phyloP scores from a whole-genome alignment of 2,329 filamentous ascomycete species.

The Leptographium procerum region DNA sequence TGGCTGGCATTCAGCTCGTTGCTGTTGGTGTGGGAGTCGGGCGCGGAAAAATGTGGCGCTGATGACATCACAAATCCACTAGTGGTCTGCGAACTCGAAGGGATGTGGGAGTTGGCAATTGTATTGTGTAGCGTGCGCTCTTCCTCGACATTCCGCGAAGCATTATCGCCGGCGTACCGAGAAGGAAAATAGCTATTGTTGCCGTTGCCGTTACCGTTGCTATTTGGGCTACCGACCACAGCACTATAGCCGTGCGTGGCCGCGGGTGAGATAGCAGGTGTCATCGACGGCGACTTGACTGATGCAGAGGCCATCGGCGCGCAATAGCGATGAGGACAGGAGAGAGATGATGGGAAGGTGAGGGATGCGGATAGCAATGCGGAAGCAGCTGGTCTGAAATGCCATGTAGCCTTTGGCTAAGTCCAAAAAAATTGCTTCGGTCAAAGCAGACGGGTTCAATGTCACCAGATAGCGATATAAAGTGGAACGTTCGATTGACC shows the following conservation, averaged over 20 bases:
- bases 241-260: background rate
- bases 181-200: background rate
- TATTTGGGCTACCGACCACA: background rate
- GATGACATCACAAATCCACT: constrained; percentile 7
- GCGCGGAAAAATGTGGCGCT: constrained; percentile 6
- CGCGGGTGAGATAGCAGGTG: background rate
- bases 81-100: constrained; percentile 16
- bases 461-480: background rate
- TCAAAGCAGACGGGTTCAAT: background rate
- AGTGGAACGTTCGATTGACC: background rate
- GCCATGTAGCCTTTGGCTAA: background rate
- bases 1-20: constrained; percentile 7
- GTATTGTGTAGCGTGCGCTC: constrained; percentile 26
- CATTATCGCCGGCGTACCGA: background rate
- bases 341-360: background rate
- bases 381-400: background rate
- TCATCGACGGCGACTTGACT: background rate
- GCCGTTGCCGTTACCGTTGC: constrained; percentile 18
- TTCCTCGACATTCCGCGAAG: constrained; percentile 16
- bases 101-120: constrained; percentile 22
- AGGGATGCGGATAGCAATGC: background rate
- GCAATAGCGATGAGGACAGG: background rate
- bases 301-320: background rate
- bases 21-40: constrained; percentile 14
- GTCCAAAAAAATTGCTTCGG: background rate